Base-by-base conservation (phyloP, 768 basidiomycete genomes). In the Saitozyma podzolica region DNA sequence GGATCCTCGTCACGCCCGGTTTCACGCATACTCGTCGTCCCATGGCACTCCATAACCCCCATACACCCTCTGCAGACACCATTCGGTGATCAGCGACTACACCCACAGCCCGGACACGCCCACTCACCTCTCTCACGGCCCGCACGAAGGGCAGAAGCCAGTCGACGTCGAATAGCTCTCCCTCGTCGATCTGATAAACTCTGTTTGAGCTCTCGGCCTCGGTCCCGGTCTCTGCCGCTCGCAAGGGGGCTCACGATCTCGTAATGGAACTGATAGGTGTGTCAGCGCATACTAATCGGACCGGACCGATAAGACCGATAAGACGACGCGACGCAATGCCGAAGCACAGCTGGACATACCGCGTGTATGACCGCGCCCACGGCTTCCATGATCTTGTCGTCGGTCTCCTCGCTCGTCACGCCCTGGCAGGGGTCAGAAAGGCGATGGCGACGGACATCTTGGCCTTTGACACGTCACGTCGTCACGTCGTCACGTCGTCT, bases 101-200 rank as follows among this genome's bases (percentile, higher is more conserved):
- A 47, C 11, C 45, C 13, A 45, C 45, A 29, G 29, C 29, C 29
- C 5, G 29, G 29, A 29, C 29, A 5, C 5, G 3, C 6, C 13
- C n/a, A 20, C 58, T 59, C 49, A 59, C 58, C 58, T 59, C 58
- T 14, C 58, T 48, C n/a, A 59, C 42, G 10, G 49, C 58, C 50
- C 58, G 49, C 8, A 49, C 50, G 19, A 19, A 50, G 16, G 58
- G 58, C 39, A 59, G 29, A 14, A 59, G 40, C 58, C 58, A 59
- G 11, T 29, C 20, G 9, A 53, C 58, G 16, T 53, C 50, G 39
- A 52, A 40, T 17, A 29, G 42, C 50, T 20, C n/a, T 8, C 51
- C 58, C 16, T 59, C 45, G 19, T 14, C 8, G 19, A 37, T 8
- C 57, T 37, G 40, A 47, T 47, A 11, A 3, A 3, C 45, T 47